Evolutionary conservation across 352 stramenopile genomes (phyloP).

Genomic region (Blastocystis sp.): DNA sequence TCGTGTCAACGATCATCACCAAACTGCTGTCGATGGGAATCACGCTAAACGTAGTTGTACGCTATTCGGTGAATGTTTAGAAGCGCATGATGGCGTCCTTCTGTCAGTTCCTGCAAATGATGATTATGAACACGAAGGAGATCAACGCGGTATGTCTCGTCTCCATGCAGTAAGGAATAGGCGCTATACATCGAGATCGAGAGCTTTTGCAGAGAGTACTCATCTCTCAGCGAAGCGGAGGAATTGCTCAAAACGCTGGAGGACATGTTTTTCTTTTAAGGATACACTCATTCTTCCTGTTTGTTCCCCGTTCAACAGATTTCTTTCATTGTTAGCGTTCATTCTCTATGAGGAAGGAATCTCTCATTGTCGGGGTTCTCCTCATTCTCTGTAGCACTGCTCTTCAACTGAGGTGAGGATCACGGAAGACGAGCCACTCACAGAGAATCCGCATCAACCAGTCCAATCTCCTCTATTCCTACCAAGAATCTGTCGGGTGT

Average conservation of each 20-base stretch:
- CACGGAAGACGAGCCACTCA: too few relatives aligned
- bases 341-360: too few relatives aligned
- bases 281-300: too few relatives aligned
- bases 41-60: background rate
- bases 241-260: constrained; percentile 1
- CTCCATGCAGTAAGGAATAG: background rate
- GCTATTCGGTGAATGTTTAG: background rate
- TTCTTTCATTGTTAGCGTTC: too few relatives aligned
- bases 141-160: background rate
- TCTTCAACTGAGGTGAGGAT: too few relatives aligned
- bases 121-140: background rate
- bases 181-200: constrained; percentile 17
- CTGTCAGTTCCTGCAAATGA: constrained; percentile 18
- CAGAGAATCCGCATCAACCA: too few relatives aligned
- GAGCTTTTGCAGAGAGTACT: constrained; percentile 43
- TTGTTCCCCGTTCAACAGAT: too few relatives aligned
- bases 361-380: too few relatives aligned
- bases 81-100: constrained; percentile 1
- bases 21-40: background rate
- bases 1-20: constrained; percentile 31
- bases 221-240: background rate
- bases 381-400: too few relatives aligned
- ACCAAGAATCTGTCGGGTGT: too few relatives aligned
- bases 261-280: too few relatives aligned
- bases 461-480: too few relatives aligned